Conservation (phyloP, 2,329 filamentous ascomycete genomes). For the Epichloe scottii region DNA sequence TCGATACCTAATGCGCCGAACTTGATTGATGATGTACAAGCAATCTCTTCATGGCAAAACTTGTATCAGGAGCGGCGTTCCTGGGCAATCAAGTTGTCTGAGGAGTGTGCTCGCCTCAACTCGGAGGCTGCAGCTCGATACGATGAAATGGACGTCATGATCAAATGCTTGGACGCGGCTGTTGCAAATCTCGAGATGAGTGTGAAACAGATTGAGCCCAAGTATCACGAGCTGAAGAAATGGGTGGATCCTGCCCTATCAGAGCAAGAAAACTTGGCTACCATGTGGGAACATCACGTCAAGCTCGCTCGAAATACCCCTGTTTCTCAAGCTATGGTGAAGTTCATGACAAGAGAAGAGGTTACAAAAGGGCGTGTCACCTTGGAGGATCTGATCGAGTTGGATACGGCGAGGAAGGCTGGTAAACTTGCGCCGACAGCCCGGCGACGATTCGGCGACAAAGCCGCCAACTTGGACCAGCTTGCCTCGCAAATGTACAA, state of each 20-base stretch:
- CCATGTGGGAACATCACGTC: constrained; percentile 57
- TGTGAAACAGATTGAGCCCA: constrained; percentile 58
- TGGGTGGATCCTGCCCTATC: constrained; percentile 57
- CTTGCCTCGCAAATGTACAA: constrained; percentile 46
- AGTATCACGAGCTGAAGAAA: constrained; percentile 55
- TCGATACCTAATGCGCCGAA: constrained; percentile 62
- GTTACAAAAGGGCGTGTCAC: constrained; percentile 39
- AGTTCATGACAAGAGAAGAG: constrained; percentile 45
- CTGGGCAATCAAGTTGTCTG: constrained; percentile 64
- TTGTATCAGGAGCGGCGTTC: constrained; percentile 68
- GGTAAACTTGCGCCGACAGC: constrained; percentile 50
- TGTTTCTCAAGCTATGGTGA: constrained; percentile 53
- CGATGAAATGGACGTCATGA: constrained; percentile 61
- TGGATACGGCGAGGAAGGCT: constrained; percentile 59
- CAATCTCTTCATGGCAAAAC: constrained; percentile 76
- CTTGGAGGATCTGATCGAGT: constrained; percentile 64
- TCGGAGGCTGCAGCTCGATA: constrained; percentile 51
- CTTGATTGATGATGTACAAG: constrained; percentile 64
- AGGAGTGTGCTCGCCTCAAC: constrained; percentile 56
- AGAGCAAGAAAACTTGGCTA: constrained; percentile 52
- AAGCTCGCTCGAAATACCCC: constrained; percentile 50
- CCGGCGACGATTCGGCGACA: constrained; percentile 45
- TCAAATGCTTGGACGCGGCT: constrained; percentile 71
- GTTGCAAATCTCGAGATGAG: constrained; percentile 73
- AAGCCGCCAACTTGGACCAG: constrained; percentile 48